Base-by-base conservation (phyloP, 306 rosid species). In the Acacia acuminata region DNA sequence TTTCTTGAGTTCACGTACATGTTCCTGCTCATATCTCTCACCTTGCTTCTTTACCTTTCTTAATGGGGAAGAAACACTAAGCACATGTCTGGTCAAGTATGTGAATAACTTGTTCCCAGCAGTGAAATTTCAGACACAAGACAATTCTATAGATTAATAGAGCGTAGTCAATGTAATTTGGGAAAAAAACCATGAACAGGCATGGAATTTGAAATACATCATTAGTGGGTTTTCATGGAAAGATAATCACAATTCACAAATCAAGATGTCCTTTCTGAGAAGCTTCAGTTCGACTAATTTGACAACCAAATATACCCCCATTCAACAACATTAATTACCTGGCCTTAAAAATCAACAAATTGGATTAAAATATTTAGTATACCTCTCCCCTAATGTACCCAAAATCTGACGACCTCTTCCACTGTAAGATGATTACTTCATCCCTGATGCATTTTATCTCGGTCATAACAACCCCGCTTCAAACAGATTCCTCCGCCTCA, bases 401-500 rank as follows among this genome's bases (percentile, higher is more conserved):
- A 89, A 85, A 88, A 89, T 82, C 89, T 80, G 75, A 79, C 76
- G 30, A 51, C 74, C 79, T 79, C 79, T 86, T 82, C 79, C 75
- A 80, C 47, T 36, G 77, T 80, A 72, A 72, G 24, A 72, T 14
- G 77, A 47, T 71, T 82, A 40, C 66, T 72, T 75, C 17, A 40
- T 66, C 68, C 81, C 38, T 25, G 81, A 75, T 65, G 81, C 67
- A 76, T 50, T 58, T 38, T 43, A 70, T 71, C 1, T 16, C 66
- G 88, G 87, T 95, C 95, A 94, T 87, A 96, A 92, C 80, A 96
- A 90, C 58, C 99, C 98, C 27, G 99, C 97, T 81, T 96, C 99
- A 9, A 92, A 90, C 81, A 96, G 98, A 87, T 96, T 90, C 86
- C 99, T 87, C 82, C 98, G 87, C 89, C 98, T 90, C 84, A 96